Evolutionary conservation across 164 flowering plant species (phyloP), one percentile per base, ranked within the genome.

Genomic region (Vitis amurensis): DNA sequence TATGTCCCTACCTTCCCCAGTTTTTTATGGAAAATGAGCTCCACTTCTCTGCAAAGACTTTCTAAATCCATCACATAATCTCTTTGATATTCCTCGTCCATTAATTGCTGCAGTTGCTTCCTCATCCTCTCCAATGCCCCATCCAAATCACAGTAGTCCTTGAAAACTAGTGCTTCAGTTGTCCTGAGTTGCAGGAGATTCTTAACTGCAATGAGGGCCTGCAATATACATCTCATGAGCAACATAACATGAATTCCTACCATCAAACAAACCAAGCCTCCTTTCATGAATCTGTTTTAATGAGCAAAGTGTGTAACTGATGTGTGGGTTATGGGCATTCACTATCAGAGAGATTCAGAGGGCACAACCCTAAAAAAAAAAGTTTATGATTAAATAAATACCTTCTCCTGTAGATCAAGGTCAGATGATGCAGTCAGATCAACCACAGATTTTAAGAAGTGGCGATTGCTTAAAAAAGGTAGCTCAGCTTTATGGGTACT

Each of bases 361-460:
- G 2, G 27, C 27, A 23, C 27, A 23, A 23, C 0, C 27, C 27
- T 23, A 19, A 51, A 15, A 50, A 11, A 9, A 47, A 4, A 55
- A 27, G 3, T 1, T 51, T 58, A 49, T n/a, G 53, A 2, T 4
- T 2, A 48, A 67, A 55, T 30, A 49, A 44, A 1, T 27, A 91
- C 99, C 98, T 93, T 95, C 73, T 93, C 99, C 83, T 88, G 94
- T 62, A 95, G 97, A 85, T 95, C 98, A 72, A 93, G 83, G 75
- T 95, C 97, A 48, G 68, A 11, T 10, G 88, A 79, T 59, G 81
- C 76, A 4, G 75, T 73, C 50, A 87, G 82, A 84, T 89, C 88
- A 72, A 95, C 97, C 66, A 95, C 87, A 13, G 97, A 82, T 81
- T 89, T 93, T 80, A 91, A 76, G 71, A 95, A 82, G n/a, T 72